A percentile compares a stretch with the other conserved stretches of the same genome.
Conservation (phyloP, 768 basidiomycete genomes). For the Asterophora parasitica region DNA sequence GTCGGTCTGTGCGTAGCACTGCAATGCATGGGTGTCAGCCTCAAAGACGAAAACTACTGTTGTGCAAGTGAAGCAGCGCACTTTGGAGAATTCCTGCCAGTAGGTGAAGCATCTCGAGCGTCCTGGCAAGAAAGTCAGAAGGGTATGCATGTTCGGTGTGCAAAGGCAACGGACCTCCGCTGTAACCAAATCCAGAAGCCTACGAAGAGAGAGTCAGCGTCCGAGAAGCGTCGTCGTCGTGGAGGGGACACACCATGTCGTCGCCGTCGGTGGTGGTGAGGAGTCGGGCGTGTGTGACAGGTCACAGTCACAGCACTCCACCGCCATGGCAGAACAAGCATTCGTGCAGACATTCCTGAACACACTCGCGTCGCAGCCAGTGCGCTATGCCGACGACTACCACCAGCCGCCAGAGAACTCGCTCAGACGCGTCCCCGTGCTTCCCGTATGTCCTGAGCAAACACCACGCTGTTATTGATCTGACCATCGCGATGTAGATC, state of each 20-base stretch:
- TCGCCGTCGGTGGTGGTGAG: constrained; percentile 12
- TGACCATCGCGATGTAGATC: constrained; percentile 10
- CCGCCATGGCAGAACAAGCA: constrained; percentile 42
- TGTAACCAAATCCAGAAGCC: constrained; percentile 45
- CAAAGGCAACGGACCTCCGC: constrained; percentile 31
- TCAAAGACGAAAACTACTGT: no score
- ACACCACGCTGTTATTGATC: no score
- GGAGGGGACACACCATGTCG: constrained; percentile 30
- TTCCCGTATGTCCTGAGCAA: constrained; percentile 45
- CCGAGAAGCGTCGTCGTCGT: neutral
- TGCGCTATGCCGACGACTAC: constrained; percentile 70
- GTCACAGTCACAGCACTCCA: neutral
- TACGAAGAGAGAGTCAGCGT: constrained; percentile 1
- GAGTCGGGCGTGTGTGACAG: constrained; percentile 5
- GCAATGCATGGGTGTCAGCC: neutral
- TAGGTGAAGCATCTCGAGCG: constrained; percentile 83
- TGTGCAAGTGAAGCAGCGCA: constrained; percentile 18
- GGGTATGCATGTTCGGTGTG: neutral
- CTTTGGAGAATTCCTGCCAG: constrained; percentile 89
- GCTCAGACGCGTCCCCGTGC: constrained; percentile 63
- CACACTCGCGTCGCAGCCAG: constrained; percentile 60
- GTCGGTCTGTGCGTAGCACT: constrained; percentile 88
- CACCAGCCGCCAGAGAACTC: constrained; percentile 64
- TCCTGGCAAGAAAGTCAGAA: constrained; percentile 37
- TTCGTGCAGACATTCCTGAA: constrained; percentile 66